These are phyloP conservation scores for Boeremia lycopersici DNA, from an alignment of 2,329 filamentous ascomycete genomes.

Conservation along the genomic window DNA sequence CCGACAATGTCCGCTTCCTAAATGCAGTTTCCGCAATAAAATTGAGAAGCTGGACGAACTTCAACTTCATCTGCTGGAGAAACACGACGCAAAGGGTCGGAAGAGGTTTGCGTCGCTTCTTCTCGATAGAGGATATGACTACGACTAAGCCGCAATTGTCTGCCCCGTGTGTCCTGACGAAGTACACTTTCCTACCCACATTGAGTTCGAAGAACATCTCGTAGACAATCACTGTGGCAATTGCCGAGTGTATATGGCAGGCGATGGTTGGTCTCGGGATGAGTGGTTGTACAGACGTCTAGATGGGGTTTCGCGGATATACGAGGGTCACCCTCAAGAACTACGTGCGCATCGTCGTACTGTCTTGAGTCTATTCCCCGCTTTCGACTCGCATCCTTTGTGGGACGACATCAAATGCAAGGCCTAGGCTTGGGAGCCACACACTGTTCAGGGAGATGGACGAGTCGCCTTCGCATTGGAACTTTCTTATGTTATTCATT, in stretches of 20 bases:
- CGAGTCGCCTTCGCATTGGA: too few relatives aligned
- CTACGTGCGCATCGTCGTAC: conserved; percentile 17
- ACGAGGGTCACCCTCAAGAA: background rate
- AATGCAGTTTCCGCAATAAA: background rate
- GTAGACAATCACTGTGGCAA: background rate
- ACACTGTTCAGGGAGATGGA: too few relatives aligned
- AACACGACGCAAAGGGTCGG: conserved; percentile 14
- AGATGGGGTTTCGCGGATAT: too few relatives aligned
- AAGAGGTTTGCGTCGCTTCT: background rate
- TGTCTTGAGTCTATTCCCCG: conserved; percentile 17
- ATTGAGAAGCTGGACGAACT: background rate
- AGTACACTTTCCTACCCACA: background rate
- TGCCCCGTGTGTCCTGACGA: conserved; percentile 15
- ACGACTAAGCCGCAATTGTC: background rate
- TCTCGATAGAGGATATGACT: conserved; percentile 15
- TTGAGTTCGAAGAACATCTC: conserved; percentile 8
- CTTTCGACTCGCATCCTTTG: background rate
- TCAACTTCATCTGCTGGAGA: conserved; percentile 10
- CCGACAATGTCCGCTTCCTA: conserved; percentile 12
- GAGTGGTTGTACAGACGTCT: background rate
- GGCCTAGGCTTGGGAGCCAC: too few relatives aligned
- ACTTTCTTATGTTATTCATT: too few relatives aligned
- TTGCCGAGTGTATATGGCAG: background rate
- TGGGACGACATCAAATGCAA: conserved; percentile 10
- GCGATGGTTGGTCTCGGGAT: too few relatives aligned